These are phyloP conservation scores for Pichia norvegensis DNA, from an alignment of 1,139 yeast genomes.

Conservation along the genomic window DNA sequence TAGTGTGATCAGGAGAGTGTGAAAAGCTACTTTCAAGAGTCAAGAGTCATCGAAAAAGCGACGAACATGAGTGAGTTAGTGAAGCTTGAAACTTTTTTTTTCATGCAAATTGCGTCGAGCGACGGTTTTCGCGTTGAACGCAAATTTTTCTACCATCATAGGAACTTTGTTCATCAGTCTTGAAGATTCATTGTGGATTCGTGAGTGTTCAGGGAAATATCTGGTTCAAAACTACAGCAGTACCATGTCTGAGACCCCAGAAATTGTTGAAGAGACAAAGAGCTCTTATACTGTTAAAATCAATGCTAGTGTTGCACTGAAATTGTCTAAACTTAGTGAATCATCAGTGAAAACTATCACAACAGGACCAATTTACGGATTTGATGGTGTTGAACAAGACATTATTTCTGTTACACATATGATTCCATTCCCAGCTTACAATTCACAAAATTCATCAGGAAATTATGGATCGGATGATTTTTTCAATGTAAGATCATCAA, in stretches of 20 bases:
- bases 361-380: slow-evolving; percentile 73
- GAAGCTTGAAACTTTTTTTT: neutral
- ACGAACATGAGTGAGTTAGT: neutral
- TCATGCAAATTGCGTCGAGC: neutral
- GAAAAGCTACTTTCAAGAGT: too few relatives aligned
- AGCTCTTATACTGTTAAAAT: slow-evolving; percentile 31
- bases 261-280: neutral
- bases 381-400: slow-evolving; percentile 47
- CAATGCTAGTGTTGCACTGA: slow-evolving; percentile 57
- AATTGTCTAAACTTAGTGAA: slow-evolving; percentile 66
- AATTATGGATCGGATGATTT: slow-evolving; percentile 44
- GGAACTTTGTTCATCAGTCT: neutral
- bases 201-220: too few relatives aligned
- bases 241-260: slow-evolving; percentile 1
- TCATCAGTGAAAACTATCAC: slow-evolving; percentile 60
- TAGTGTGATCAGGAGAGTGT: neutral
- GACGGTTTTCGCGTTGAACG: neutral
- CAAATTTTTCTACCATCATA: neutral
- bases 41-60: neutral
- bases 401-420: slow-evolving; percentile 50
- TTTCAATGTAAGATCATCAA: slow-evolving; percentile 46
- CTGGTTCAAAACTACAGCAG: too few relatives aligned
- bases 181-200: too few relatives aligned
- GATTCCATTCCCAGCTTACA: slow-evolving; percentile 30
- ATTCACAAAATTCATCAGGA: slow-evolving; percentile 31